Evolutionary conservation across 2,329 filamentous ascomycete species (phyloP).

Genomic region (Hypoxylon sp.): DNA sequence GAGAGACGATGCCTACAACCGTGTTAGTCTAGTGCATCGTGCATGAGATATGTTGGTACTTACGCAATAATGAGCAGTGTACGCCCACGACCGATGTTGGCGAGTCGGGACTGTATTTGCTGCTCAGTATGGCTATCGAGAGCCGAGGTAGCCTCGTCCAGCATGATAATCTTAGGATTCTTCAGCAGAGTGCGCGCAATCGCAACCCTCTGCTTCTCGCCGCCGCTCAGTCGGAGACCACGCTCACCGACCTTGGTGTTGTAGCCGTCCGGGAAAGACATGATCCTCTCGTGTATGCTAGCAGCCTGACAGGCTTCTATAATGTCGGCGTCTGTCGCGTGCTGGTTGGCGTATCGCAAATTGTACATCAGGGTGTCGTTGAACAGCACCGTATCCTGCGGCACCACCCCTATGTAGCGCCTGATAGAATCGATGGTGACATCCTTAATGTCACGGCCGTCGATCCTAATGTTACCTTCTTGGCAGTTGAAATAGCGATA

Average conservation of each 20-base stretch:
- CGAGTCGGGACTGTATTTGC: slow-evolving; percentile 87
- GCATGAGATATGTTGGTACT: slow-evolving; percentile 45
- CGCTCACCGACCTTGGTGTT: slow-evolving; percentile 91
- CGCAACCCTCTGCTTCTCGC: slow-evolving; percentile 92
- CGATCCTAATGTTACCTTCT: slow-evolving; percentile 81
- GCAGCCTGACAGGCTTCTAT: slow-evolving; percentile 83
- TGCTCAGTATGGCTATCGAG: slow-evolving; percentile 92
- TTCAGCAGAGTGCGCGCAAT: slow-evolving; percentile 94
- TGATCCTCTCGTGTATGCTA: slow-evolving; percentile 91
- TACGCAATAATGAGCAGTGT: slow-evolving; percentile 96
- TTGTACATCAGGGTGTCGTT: slow-evolving; percentile 97
- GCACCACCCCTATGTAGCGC: slow-evolving; percentile 91
- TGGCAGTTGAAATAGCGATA: slow-evolving; percentile 95
- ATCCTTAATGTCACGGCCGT: slow-evolving; percentile 83
- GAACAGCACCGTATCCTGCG: slow-evolving; percentile 94
- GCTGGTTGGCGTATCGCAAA: slow-evolving; percentile 84
- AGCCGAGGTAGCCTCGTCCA: slow-evolving; percentile 92
- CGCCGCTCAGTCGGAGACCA: slow-evolving; percentile 84
- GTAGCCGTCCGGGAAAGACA: slow-evolving; percentile 88
- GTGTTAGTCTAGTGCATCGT: slow-evolving; percentile 34
- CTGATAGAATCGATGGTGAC: slow-evolving; percentile 94
- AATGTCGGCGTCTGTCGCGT: slow-evolving; percentile 81
- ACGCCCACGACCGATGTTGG: slow-evolving; percentile 80
- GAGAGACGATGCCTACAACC: slow-evolving; percentile 74
- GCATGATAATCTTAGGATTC: slow-evolving; percentile 87